Evolutionary conservation across 2,329 filamentous ascomycete species (phyloP), one percentile per base, ranked within the genome.

Genomic region (Leptosphaerulina australis): DNA sequence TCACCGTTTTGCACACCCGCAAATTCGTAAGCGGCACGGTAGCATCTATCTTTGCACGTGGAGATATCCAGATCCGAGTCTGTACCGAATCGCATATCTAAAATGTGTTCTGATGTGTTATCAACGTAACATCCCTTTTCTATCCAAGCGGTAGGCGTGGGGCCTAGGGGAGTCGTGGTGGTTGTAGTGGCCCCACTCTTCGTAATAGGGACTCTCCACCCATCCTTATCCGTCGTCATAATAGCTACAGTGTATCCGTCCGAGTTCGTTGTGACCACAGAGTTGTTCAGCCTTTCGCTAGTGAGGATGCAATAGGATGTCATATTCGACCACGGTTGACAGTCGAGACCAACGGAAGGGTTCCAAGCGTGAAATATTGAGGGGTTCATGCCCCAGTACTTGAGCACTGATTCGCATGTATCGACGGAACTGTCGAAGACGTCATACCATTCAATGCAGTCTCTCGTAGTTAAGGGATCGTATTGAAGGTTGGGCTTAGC

Each of bases 281-380:
- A 9, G 30, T 50, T 25, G 3, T 39, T 30, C 1, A 29, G 2
- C 2, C 11, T 21, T 5, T 21, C 29, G 18, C 36, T 29, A 7
- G 40, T 51, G 3, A 33, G 3, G 18, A 51, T 15, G 25, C 48
- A 51, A 36, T 51, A 51, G 20, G 28, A 34, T 2, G n/a, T 38
- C 4, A 12, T 1, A 9, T 25, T 26, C 24, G 17, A 21, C 48
- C 41, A 45, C 1, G 48, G 40, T 4, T 5, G 31, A 41, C 48
- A 51, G 25, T 45, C 35, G 1, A 41, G 30, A 12, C 48, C 48
- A 3, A 51, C 48, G 9, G 25, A 25, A 1, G 48, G 48, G 26
- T 51, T 51, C 48, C 48, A 51, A 24, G 35, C 36, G 15, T 35
- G 41, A 36, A 51, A 51, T 3, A 28, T 35, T 8, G 18, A 15